Percentiles rank a stretch among this genome's conserved stretches.
phyloP scores from a whole-genome alignment of 805 yeast species.

The Saccharomyces eubayanus region DNA sequence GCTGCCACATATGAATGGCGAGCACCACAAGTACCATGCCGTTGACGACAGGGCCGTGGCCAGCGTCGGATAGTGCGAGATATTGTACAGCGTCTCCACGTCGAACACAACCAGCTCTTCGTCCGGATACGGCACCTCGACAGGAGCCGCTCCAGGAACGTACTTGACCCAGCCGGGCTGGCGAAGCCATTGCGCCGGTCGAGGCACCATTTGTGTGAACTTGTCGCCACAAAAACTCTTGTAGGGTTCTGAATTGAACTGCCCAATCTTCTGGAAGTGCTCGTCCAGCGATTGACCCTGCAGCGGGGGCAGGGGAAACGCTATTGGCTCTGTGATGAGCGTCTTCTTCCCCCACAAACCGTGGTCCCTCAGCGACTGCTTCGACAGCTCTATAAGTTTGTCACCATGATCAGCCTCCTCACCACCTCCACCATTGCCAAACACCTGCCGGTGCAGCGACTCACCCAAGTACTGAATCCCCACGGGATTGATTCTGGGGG shows the following conservation, averaged over 20 bases:
- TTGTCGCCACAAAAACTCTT: constrained; percentile 38
- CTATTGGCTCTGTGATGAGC: constrained; percentile 49
- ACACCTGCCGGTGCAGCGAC: constrained; percentile 51
- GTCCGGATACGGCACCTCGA: constrained; percentile 54
- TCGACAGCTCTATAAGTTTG: constrained; percentile 44
- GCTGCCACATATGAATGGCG: constrained; percentile 56
- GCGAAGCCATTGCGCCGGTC: constrained; percentile 48
- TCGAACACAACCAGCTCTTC: constrained; percentile 78
- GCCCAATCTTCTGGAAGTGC: constrained; percentile 72
- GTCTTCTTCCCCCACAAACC: constrained; percentile 73
- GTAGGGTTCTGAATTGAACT: constrained; percentile 52
- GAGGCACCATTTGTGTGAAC: constrained; percentile 34
- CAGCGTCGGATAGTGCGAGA: constrained; percentile 64
- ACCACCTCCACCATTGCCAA: constrained; percentile 29
- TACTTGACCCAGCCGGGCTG: constrained; percentile 80
- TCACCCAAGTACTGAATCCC: constrained; percentile 73
- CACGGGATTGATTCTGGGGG: constrained; percentile 59
- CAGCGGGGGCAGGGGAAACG: constrained; percentile 56
- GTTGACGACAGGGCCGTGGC: constrained; percentile 68
- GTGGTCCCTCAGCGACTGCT: constrained; percentile 49
- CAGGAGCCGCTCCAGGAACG: constrained; percentile 44
- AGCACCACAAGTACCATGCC: constrained; percentile 94
- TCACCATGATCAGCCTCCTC: constrained; percentile 21
- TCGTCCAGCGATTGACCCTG: constrained; percentile 70
- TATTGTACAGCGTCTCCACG: constrained; percentile 76